These are phyloP conservation scores for Plasmopara viticola DNA, from an alignment of 352 stramenopile genomes.

Conservation along the genomic window DNA sequence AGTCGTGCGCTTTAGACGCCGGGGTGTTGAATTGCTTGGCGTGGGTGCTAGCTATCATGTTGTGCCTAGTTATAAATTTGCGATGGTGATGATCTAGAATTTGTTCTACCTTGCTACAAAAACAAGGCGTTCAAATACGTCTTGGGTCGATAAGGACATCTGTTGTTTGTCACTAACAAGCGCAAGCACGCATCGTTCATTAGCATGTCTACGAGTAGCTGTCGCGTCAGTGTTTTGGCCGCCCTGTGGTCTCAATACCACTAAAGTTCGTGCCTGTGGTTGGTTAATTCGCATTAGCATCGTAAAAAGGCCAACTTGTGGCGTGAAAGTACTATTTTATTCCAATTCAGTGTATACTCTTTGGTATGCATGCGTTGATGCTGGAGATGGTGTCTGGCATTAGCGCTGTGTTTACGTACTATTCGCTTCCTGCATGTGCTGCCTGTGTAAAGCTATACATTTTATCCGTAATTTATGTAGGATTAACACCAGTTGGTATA, in stretches of 20 bases:
- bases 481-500: background rate
- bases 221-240: conserved; percentile 36
- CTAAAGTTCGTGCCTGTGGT: conserved; percentile 52
- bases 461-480: conserved; percentile 6
- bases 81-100: conserved; percentile 14
- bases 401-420: too few relatives aligned
- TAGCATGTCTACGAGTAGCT: conserved; percentile 35
- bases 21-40: too few relatives aligned
- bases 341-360: too few relatives aligned
- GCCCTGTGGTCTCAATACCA: conserved; percentile 41
- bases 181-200: conserved; percentile 30
- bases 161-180: conserved; percentile 25
- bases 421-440: too few relatives aligned
- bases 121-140: too few relatives aligned
- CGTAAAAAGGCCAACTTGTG: conserved; percentile 17
- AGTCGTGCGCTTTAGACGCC: too few relatives aligned
- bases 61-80: conserved; percentile 29
- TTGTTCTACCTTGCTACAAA: too few relatives aligned
- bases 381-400: too few relatives aligned
- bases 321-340: conserved; percentile 33
- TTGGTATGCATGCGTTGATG: too few relatives aligned
- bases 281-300: conserved; percentile 47
- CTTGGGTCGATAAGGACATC: too few relatives aligned
- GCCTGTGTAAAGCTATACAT: conserved; percentile 8
- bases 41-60: conserved; percentile 57